phyloP scores from a whole-genome alignment of 768 basidiomycete species.

The Crassisporium funariophilum region DNA sequence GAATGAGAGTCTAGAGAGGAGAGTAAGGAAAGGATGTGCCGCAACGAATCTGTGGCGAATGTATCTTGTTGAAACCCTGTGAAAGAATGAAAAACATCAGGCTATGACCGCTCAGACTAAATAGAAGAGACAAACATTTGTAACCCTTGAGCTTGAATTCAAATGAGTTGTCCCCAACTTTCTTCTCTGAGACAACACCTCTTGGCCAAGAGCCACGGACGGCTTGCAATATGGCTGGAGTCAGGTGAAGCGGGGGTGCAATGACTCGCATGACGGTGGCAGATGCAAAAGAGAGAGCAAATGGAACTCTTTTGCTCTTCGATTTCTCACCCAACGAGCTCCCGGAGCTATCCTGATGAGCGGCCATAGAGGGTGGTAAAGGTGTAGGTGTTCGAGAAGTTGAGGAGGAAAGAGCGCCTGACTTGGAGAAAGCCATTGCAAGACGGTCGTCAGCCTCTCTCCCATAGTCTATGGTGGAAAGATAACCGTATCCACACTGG shows the following conservation, averaged over 20 bases:
- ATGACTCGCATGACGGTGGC: constrained; percentile 72
- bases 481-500: constrained; percentile 60
- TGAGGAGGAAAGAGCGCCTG: constrained; percentile 26
- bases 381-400: constrained; percentile 34
- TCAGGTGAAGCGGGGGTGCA: constrained; percentile 72
- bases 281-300: constrained; percentile 75
- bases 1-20: constrained; percentile 67
- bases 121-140: constrained; percentile 52
- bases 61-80: constrained; percentile 80
- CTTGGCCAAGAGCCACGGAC: constrained; percentile 79
- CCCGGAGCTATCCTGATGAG: constrained; percentile 15
- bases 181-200: constrained; percentile 78
- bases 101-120: not conserved
- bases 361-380: constrained; percentile 34
- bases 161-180: constrained; percentile 67
- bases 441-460: constrained; percentile 75
- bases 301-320: constrained; percentile 46
- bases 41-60: constrained; percentile 72
- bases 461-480: constrained; percentile 77
- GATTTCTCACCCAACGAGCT: constrained; percentile 31
- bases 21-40: constrained; percentile 68
- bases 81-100: not conserved
- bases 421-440: constrained; percentile 68
- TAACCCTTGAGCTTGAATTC: constrained; percentile 86
- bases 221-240: constrained; percentile 80